A percentile compares a stretch with the other conserved stretches of the same genome.
These are phyloP conservation scores for Lunasporangiospora selenospora DNA, from an alignment of 192 early-diverging fungal genomes.

Conservation along the genomic window DNA sequence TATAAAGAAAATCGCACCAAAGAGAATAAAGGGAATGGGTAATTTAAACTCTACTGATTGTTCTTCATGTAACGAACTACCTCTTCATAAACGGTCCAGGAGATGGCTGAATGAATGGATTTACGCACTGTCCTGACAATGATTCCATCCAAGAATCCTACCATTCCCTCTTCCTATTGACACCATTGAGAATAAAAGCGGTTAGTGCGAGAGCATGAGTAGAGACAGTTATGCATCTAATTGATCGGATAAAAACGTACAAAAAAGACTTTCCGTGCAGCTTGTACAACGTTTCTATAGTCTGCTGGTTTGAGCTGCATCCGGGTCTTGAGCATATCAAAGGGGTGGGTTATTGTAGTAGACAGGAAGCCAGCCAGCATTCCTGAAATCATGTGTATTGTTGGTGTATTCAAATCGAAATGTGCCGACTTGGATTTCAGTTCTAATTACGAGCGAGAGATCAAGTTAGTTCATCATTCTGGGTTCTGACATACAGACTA, in stretches of 20 bases:
- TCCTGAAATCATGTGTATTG: slow-evolving; percentile 67
- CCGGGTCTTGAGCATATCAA: slow-evolving; percentile 92
- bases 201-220: slow-evolving; percentile 1
- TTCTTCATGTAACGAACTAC: slow-evolving; percentile 50
- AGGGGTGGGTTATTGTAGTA: slow-evolving; percentile 88
- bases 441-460: slow-evolving; percentile 3
- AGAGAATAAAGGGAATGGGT: too few relatives aligned
- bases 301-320: slow-evolving; percentile 86
- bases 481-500: background rate
- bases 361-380: slow-evolving; percentile 74
- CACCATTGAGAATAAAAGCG: background rate
- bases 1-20: too few relatives aligned
- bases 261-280: slow-evolving; percentile 52
- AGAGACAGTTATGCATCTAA: background rate
- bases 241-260: slow-evolving; percentile 39
- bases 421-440: slow-evolving; percentile 23
- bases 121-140: slow-evolving; percentile 84
- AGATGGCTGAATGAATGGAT: slow-evolving; percentile 82
- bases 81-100: slow-evolving; percentile 94
- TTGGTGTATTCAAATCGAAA: slow-evolving; percentile 50
- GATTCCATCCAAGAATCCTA: slow-evolving; percentile 87
- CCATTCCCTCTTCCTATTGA: slow-evolving; percentile 72
- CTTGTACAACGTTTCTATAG: slow-evolving; percentile 63
- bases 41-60: too few relatives aligned
- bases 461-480: background rate